A percentile compares a stretch with the other conserved stretches of the same genome.
Conservation (phyloP, 202 grass and related monocot genomes). For the Bolboschoenoplectus hybrid region DNA sequence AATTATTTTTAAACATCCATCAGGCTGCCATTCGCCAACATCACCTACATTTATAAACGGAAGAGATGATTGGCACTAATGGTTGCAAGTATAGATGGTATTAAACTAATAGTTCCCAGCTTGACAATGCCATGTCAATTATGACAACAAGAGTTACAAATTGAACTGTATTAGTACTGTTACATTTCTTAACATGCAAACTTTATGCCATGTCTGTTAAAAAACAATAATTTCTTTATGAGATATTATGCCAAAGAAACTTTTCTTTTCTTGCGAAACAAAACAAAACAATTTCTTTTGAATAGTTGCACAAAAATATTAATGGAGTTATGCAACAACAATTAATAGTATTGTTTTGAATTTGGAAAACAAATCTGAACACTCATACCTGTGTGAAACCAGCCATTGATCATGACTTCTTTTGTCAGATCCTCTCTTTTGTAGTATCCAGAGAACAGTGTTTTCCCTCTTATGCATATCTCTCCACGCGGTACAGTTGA, state of each 20-base stretch:
- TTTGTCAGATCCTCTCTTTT: conserved; percentile 88
- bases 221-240: background rate
- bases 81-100: background rate
- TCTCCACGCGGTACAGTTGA: conserved; percentile 67
- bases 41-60: conserved; percentile 68
- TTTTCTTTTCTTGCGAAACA: background rate
- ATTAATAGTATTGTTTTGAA: background rate
- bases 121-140: conserved; percentile 10
- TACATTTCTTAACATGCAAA: conserved; percentile 15
- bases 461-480: conserved; percentile 89
- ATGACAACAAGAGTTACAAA: background rate
- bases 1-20: conserved; percentile 98
- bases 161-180: background rate
- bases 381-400: conserved; percentile 90
- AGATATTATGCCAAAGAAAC: background rate
- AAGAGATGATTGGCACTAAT: conserved; percentile 14
- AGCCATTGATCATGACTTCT: conserved; percentile 87
- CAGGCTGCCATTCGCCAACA: conserved; percentile 92
- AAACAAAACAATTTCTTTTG: background rate
- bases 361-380: conserved; percentile 33
- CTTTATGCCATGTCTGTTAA: background rate
- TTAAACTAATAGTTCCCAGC: background rate
- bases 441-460: conserved; percentile 89
- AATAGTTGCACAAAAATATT: background rate
- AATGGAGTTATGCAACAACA: conserved; percentile 6